Evolutionary conservation across 2,329 filamentous ascomycete species (phyloP), one percentile per base, ranked within the genome.

Genomic region (Talaromyces amestolkiae): DNA sequence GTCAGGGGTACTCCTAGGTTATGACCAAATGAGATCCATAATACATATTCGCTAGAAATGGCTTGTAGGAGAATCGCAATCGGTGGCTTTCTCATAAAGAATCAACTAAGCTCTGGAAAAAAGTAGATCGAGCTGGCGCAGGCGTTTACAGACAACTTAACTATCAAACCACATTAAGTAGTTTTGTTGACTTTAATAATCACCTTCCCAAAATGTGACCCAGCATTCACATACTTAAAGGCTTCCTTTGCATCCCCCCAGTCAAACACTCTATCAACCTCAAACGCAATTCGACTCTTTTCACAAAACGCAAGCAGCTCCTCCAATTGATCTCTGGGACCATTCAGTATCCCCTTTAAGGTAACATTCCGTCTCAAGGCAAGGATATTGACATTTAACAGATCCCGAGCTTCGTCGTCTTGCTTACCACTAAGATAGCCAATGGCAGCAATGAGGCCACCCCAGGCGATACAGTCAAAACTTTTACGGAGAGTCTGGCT

Each of bases 261-360:
- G 13, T 78, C 74, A 71, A 86, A 88, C 3, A 83, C 78, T 71
- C 82, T 84, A 68, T 87, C 84, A 9, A 87, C 81, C 8, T 87
- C 76, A 0, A 77, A 77, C 10, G 68, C 71, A 24, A 80, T 72
- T 59, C 70, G 65, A 19, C 76, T 73, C 61, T 66, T 66, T 61
- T 78, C 73, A 35, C 75, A 76, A 68, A 78, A 79, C 1, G 49
- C 65, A 11, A 75, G 58, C 73, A 78, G 74, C 63, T 79, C 76
- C 68, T 79, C 76, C 43, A 79, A 84, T 47, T 82, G 77, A 67
- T 86, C 84, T 68, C 81, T 82, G 0, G 88, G 86, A 0, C 88
- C 88, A 72, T 89, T 89, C 33, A 89, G 70, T 7, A 90, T 83
- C 0, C 88, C 84, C 72, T 84, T 85, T 8, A 86, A 70, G 1